phyloP scores from a whole-genome alignment of 352 stramenopile species.

The Phytophthora idaei region DNA sequence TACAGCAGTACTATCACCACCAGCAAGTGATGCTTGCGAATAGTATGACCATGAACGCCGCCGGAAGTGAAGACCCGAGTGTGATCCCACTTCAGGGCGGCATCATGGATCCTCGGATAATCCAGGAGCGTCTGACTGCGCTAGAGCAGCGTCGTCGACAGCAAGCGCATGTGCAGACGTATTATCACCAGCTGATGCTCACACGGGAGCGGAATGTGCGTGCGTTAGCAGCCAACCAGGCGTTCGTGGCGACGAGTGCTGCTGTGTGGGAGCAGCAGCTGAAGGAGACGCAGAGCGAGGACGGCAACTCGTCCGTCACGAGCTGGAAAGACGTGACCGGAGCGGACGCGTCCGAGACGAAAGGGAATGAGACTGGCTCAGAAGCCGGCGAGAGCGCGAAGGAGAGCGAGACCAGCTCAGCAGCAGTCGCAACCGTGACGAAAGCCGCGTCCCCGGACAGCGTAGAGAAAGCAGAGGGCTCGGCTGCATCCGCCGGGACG shows the following conservation, averaged over 20 bases:
- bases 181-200: conserved; percentile 55
- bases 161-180: conserved; percentile 58
- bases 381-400: conserved; percentile 23
- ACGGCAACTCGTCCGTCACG: conserved; percentile 25
- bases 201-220: conserved; percentile 60
- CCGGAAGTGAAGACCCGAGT: conserved; percentile 26
- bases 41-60: conserved; percentile 35
- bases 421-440: conserved; percentile 1
- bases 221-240: conserved; percentile 48
- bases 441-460: conserved; percentile 19
- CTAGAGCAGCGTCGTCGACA: conserved; percentile 62
- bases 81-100: conserved; percentile 40
- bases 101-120: conserved; percentile 66
- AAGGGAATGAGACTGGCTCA: conserved; percentile 5
- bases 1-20: conserved; percentile 74
- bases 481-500: conserved; percentile 1
- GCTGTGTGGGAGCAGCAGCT: conserved; percentile 55
- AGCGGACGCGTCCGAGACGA: conserved; percentile 16
- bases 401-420: conserved; percentile 25
- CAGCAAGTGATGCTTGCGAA: conserved; percentile 62
- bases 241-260: conserved; percentile 49
- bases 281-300: conserved; percentile 28
- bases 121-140: conserved; percentile 58
- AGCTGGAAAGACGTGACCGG: conserved; percentile 41
- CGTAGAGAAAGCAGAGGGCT: conserved; percentile 23